Evolutionary conservation across 306 rosid species (phyloP).

Genomic region (Cicer chorassanicum): DNA sequence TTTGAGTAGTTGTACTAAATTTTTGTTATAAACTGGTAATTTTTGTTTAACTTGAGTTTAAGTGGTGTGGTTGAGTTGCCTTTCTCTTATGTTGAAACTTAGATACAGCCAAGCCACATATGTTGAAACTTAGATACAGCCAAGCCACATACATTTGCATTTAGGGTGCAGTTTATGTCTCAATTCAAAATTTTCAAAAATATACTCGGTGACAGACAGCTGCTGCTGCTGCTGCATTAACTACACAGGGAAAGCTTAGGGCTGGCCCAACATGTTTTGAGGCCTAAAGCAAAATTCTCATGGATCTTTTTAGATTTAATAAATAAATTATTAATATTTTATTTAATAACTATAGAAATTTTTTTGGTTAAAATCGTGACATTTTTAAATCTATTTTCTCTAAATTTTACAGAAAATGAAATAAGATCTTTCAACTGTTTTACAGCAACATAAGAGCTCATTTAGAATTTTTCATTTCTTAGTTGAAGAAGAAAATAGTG

Average conservation of each 20-base stretch:
- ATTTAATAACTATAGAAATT: too few relatives aligned
- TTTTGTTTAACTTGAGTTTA: slow-evolving; percentile 1
- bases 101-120: not conserved
- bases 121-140: not conserved
- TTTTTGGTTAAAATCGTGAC: too few relatives aligned
- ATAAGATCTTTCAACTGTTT: too few relatives aligned
- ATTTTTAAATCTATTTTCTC: too few relatives aligned
- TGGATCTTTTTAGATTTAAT: too few relatives aligned
- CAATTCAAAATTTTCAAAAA: not conserved
- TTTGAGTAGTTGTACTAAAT: not conserved
- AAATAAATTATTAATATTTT: too few relatives aligned
- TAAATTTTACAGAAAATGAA: too few relatives aligned
- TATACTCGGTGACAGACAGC: not conserved
- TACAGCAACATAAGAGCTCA: too few relatives aligned
- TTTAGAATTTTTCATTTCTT: too few relatives aligned
- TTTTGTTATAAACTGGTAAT: not conserved
- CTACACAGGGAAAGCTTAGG: not conserved
- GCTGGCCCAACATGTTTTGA: too few relatives aligned
- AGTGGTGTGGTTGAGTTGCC: not conserved
- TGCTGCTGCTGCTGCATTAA: not conserved
- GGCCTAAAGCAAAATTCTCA: too few relatives aligned
- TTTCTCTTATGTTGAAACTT: not conserved
- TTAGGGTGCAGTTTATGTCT: not conserved
- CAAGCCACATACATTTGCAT: not conserved
- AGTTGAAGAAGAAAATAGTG: too few relatives aligned